phyloP scores from a whole-genome alignment of 345 rosid genomes.

The Mangifera indica region DNA sequence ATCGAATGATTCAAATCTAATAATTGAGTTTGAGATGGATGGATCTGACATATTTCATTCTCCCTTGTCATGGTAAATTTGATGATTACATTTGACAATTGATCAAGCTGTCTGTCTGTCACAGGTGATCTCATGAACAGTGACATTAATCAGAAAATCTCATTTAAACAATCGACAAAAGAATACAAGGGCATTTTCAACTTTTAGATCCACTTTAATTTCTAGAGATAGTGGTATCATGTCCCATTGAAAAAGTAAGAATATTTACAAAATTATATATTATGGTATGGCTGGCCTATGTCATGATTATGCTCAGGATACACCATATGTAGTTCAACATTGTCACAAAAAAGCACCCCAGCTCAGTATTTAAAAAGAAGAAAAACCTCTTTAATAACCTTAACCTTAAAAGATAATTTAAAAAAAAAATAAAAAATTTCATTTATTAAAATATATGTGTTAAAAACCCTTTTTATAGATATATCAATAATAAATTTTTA shows the following conservation, averaged over 20 bases:
- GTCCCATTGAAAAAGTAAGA: neutral
- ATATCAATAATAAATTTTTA: no score
- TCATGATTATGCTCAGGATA: neutral
- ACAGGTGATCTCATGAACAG: neutral
- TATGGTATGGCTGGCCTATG: neutral
- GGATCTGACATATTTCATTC: neutral
- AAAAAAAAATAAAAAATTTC: no score
- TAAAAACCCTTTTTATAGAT: no score
- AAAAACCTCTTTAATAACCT: neutral
- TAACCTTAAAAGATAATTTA: no score
- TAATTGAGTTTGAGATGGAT: conserved; percentile 2
- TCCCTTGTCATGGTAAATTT: neutral
- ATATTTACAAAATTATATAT: no score
- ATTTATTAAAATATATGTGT: no score
- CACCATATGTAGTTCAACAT: neutral
- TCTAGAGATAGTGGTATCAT: neutral
- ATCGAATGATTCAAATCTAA: neutral
- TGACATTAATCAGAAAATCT: neutral
- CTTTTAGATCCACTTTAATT: neutral
- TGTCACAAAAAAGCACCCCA: neutral
- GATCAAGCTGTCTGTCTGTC: conserved; percentile 1
- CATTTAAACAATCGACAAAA: neutral
- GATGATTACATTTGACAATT: neutral
- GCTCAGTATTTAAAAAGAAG: neutral
- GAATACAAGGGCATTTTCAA: neutral